Conservation (phyloP, 257 asterid genomes). For the Mitragyna speciosa region DNA sequence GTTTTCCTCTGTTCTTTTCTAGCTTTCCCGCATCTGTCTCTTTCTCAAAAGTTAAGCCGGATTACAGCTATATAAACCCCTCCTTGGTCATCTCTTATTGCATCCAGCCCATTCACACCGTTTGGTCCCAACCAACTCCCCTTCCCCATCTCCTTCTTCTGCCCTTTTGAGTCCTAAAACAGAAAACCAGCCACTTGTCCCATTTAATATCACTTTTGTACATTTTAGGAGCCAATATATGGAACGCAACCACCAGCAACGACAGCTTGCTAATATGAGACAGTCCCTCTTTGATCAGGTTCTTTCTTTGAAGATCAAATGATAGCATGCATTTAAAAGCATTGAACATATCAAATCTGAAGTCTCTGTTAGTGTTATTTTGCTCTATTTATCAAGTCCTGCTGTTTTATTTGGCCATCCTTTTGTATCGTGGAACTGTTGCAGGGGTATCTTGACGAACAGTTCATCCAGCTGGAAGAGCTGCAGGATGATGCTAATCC, state of each 20-base stretch:
- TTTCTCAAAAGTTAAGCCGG: neutral
- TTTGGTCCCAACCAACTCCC: neutral
- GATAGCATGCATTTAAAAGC: no score
- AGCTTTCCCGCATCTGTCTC: neutral
- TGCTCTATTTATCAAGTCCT: no score
- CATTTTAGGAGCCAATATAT: neutral
- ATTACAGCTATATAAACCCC: constrained; percentile 15
- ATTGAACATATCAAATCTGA: neutral
- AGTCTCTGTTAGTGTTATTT: neutral
- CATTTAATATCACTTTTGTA: no score
- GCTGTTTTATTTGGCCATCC: no score
- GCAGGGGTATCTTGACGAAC: constrained; percentile 79
- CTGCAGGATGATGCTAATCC: constrained; percentile 78
- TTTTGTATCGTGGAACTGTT: neutral
- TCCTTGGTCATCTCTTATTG: neutral
- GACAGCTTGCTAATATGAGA: constrained; percentile 62
- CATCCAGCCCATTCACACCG: neutral
- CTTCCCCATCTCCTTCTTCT: neutral
- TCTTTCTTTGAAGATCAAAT: neutral
- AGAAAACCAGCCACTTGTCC: neutral
- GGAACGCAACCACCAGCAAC: constrained; percentile 35
- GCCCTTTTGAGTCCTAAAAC: neutral
- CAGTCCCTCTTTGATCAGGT: constrained; percentile 69
- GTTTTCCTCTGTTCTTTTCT: neutral
- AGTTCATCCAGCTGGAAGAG: constrained; percentile 66